Conservation (phyloP, 805 yeast genomes). For the Maudiozyma barnettii region DNA sequence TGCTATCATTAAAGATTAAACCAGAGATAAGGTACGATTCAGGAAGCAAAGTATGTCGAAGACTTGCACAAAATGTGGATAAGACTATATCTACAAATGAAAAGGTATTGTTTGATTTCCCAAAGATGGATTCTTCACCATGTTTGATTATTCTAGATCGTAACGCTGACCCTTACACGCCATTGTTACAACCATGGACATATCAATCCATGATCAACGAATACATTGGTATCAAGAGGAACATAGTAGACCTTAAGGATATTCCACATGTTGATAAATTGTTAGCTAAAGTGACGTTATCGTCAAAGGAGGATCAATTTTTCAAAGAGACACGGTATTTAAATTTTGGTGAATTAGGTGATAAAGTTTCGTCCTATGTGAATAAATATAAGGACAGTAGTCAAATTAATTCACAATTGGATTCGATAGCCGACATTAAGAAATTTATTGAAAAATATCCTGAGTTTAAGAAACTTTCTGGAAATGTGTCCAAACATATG, state of each 20-base stretch:
- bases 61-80: constrained; percentile 58
- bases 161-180: constrained; percentile 85
- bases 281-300: constrained; percentile 53
- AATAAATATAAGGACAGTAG: constrained; percentile 73
- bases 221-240: constrained; percentile 69
- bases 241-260: constrained; percentile 58
- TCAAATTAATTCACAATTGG: constrained; percentile 55
- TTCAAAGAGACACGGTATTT: constrained; percentile 72
- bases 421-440: constrained; percentile 82
- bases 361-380: constrained; percentile 74
- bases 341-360: constrained; percentile 93
- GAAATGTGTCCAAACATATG: constrained; percentile 88
- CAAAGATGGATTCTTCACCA: constrained; percentile 58
- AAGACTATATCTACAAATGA: constrained; percentile 47
- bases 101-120: constrained; percentile 60
- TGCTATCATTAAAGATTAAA: constrained; percentile 59
- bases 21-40: constrained; percentile 71
- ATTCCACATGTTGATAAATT: constrained; percentile 51
- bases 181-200: constrained; percentile 92
- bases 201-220: constrained; percentile 97
- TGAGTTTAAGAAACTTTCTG: constrained; percentile 78
- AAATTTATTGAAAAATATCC: constrained; percentile 87
- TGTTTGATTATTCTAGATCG: constrained; percentile 70
- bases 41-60: constrained; percentile 53
- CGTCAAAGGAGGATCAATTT: constrained; percentile 64